Conservation (phyloP, 345 rosid genomes). For the Pugionium cornutum region DNA sequence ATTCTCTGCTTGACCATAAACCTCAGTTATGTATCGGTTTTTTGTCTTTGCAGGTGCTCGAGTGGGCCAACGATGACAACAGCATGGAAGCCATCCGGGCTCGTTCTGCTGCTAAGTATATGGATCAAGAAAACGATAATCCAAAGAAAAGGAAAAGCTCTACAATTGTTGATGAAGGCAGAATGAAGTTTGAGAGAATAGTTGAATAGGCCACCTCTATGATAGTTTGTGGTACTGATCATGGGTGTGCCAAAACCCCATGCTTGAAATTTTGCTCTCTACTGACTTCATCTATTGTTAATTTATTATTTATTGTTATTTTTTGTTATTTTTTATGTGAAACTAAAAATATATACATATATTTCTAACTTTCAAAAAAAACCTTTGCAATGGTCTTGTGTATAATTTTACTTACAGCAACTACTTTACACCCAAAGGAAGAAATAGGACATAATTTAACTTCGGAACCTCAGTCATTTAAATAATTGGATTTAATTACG, state of each 20-base stretch:
- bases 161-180: conserved; percentile 55
- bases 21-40: too few relatives aligned
- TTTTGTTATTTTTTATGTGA: too few relatives aligned
- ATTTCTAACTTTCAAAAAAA: too few relatives aligned
- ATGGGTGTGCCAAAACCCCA: conserved; percentile 6
- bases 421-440: too few relatives aligned
- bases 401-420: too few relatives aligned
- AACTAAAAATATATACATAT: too few relatives aligned
- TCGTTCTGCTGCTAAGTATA: conserved; percentile 77
- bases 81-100: conserved; percentile 72
- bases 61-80: conserved; percentile 91
- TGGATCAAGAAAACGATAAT: conserved; percentile 32
- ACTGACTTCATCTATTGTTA: neutral
- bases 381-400: too few relatives aligned
- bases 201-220: conserved; percentile 33
- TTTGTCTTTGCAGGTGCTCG: conserved; percentile 54
- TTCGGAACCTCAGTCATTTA: too few relatives aligned
- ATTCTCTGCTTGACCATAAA: neutral
- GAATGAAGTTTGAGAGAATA: conserved; percentile 56
- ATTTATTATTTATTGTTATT: too few relatives aligned
- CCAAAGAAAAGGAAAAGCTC: conserved; percentile 68
- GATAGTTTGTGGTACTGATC: conserved; percentile 12
- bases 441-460: too few relatives aligned
- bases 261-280: conserved; percentile 38
- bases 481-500: too few relatives aligned